Base-by-base conservation (phyloP, 1,139 yeast genomes). In the Taphrina confusa region DNA sequence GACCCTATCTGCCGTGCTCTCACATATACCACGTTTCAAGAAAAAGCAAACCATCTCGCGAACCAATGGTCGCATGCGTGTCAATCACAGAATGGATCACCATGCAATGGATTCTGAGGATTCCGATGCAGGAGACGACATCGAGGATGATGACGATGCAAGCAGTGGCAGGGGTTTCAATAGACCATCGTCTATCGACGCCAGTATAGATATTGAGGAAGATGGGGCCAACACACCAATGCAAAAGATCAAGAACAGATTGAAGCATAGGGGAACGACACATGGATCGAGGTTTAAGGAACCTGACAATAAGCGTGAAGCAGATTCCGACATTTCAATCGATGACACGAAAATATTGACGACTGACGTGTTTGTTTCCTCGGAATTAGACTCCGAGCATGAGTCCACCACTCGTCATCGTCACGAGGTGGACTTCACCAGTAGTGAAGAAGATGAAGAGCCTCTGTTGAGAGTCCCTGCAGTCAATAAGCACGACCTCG, bases 21-120 rank as follows among this genome's bases (percentile, higher is more conserved):
- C 44, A 3, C 44, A 42, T 18, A 54, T 54, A 9, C 58, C 58
- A 8, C 42, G 58, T n/a, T 54, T 44, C 45, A 54, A 54, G 51
- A 54, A 44, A 36, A 37, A 50, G 22, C 40, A 12, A 14, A 18
- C 31, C 8, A 6, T n/a, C 23, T 23, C 40, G n/a, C 33, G 34
- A 6, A 45, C 42, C 16, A 16, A 22, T 20, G 58, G 58, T 25
- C 42, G 58, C 23, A 54, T 54, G 58, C 58, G 51, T 14, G 23
- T 47, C 42, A 47, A 47, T 20, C 42, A 31, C n/a, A 31, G 52
- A 8, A 47, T 47, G 52, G 52, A 47, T 22, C 52, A 47, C 22
- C 52, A 47, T 14, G 42, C 52, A 11, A 47, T 47, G 52, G 20
- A 25, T 22, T 47, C 52, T 11, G 52, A 47, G 6, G 52, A 20